phyloP scores from a whole-genome alignment of 345 rosid genomes.

The Sapria himalayana region DNA sequence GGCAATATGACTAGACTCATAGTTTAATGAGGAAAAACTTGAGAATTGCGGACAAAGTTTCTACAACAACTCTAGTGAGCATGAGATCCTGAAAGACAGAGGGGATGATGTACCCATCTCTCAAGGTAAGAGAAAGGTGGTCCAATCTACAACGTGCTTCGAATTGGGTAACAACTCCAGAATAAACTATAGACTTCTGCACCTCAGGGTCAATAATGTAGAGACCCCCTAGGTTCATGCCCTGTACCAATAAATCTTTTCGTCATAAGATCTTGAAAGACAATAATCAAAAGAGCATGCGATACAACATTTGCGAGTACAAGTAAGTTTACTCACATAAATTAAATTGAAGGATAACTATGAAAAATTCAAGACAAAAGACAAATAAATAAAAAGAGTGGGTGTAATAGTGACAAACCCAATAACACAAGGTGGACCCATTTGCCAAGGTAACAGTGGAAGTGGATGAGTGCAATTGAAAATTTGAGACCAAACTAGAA shows the following conservation, averaged over 20 bases:
- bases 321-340: no score
- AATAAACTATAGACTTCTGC: background rate
- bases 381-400: background rate
- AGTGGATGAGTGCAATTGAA: background rate
- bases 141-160: background rate
- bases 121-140: background rate
- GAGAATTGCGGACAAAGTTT: background rate
- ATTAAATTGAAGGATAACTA: no score
- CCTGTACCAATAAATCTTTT: background rate
- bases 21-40: background rate
- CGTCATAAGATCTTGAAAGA: constrained; percentile 1
- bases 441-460: background rate
- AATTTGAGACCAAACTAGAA: background rate
- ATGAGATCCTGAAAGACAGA: no score
- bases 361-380: background rate
- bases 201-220: background rate
- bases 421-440: background rate
- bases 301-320: background rate
- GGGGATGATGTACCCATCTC: no score
- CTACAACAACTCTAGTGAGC: no score
- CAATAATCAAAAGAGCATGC: background rate
- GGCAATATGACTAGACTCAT: background rate
- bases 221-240: background rate
- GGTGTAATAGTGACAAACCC: background rate
- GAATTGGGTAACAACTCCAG: background rate